Evolutionary conservation across 2,329 filamentous ascomycete species (phyloP).

Genomic region (Xylariaceae sp.): DNA sequence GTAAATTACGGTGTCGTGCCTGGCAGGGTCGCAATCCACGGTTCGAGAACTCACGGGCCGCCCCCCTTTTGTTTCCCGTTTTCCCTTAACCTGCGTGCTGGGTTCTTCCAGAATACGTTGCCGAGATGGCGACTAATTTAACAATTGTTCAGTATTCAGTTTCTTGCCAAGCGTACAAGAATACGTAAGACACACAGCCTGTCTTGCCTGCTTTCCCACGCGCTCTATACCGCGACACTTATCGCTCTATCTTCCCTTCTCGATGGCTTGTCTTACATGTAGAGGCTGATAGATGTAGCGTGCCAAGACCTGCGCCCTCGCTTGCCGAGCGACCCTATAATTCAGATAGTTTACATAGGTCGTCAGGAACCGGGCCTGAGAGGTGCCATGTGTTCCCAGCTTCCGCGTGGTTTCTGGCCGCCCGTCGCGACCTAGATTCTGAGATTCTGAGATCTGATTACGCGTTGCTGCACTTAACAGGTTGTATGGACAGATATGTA

Average conservation of each 20-base stretch:
- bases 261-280: not conserved
- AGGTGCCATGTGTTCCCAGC: constrained; percentile 37
- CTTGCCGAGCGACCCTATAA: not conserved
- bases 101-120: not conserved
- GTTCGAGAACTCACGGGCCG: constrained; percentile 8
- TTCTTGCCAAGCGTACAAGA: too few species aligned
- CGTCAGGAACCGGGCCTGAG: constrained; percentile 29
- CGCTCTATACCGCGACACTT: not conserved
- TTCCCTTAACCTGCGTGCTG: not conserved
- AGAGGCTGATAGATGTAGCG: not conserved
- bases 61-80: constrained; percentile 13
- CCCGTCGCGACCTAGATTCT: constrained; percentile 28
- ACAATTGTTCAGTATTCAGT: too few species aligned
- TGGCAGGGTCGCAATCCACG: constrained; percentile 14
- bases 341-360: not conserved
- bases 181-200: too few species aligned
- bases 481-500: not conserved
- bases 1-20: constrained; percentile 8
- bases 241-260: not conserved
- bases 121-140: constrained; percentile 2
- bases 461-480: not conserved
- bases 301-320: constrained; percentile 8
- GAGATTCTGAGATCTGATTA: constrained; percentile 11
- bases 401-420: constrained; percentile 17
- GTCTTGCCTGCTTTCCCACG: too few species aligned